Conservation (phyloP, 208 protist species). For the Trypanosoma grayi region DNA sequence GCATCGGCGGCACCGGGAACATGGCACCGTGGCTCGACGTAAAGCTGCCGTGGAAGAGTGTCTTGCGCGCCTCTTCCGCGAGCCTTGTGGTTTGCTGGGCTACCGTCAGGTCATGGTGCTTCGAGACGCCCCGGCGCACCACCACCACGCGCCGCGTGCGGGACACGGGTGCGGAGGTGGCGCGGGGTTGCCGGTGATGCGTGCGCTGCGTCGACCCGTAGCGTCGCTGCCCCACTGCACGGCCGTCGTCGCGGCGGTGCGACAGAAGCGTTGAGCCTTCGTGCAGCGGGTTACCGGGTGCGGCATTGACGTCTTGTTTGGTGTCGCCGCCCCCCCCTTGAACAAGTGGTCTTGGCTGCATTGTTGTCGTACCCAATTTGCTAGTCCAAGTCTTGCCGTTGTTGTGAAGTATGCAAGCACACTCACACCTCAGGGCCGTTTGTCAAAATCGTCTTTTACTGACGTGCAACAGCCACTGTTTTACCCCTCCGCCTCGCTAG, state of each 20-base stretch:
- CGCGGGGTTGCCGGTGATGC: slow-evolving; percentile 10
- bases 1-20: slow-evolving; percentile 54
- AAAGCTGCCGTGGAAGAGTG: slow-evolving; percentile 79
- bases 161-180: slow-evolving; percentile 49
- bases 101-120: slow-evolving; percentile 40
- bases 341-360: background rate
- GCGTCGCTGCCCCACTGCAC: background rate
- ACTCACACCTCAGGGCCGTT: too few species aligned
- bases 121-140: slow-evolving; percentile 20
- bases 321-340: background rate
- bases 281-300: background rate
- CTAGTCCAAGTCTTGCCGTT: too few species aligned
- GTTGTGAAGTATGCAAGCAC: too few species aligned
- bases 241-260: background rate
- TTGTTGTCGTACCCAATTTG: too few species aligned
- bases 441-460: too few species aligned
- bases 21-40: slow-evolving; percentile 69
- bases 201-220: too few species aligned
- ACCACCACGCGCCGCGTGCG: slow-evolving; percentile 46
- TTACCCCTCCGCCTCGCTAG: too few species aligned
- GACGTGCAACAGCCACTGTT: too few species aligned
- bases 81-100: slow-evolving; percentile 57
- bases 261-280: background rate
- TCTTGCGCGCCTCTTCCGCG: slow-evolving; percentile 60
- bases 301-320: background rate